Conservation (phyloP, 2,329 filamentous ascomycete species). For the Aspergillus calidoustus region DNA sequence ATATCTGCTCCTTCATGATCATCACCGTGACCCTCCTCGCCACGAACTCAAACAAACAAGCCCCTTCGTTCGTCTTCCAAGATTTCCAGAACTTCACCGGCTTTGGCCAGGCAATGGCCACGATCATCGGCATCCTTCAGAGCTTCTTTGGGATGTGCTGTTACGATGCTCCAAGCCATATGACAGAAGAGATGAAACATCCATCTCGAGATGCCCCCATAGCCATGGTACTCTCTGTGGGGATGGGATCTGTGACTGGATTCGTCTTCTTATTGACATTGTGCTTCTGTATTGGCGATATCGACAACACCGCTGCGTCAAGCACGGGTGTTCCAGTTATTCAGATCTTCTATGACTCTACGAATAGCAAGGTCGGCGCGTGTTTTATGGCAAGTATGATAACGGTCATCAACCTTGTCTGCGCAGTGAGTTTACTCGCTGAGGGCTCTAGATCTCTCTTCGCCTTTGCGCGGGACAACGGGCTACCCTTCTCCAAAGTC, state of each 20-base stretch:
- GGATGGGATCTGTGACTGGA: conserved; percentile 52
- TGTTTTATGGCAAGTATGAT: conserved; percentile 54
- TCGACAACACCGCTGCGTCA: conserved; percentile 51
- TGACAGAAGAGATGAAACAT: conserved; percentile 49
- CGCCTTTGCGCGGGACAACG: conserved; percentile 55
- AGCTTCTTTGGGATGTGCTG: conserved; percentile 58
- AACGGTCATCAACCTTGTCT: conserved; percentile 53
- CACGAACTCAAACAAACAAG: conserved; percentile 57
- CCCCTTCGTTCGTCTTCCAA: conserved; percentile 57
- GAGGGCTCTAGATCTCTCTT: conserved; percentile 54
- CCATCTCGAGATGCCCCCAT: conserved; percentile 40
- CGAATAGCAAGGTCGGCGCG: conserved; percentile 49
- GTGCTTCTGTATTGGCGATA: conserved; percentile 58
- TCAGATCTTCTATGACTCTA: conserved; percentile 58
- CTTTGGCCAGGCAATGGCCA: conserved; percentile 54
- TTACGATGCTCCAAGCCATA: conserved; percentile 55
- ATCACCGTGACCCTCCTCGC: conserved; percentile 58
- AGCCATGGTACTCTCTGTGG: conserved; percentile 52
- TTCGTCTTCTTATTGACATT: conserved; percentile 55
- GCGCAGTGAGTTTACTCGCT: conserved; percentile 52
- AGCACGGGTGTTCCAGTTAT: conserved; percentile 58
- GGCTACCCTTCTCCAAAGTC: conserved; percentile 56
- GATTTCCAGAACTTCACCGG: conserved; percentile 62
- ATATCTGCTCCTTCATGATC: conserved; percentile 57
- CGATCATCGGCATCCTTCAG: conserved; percentile 58